phyloP scores from a whole-genome alignment of 768 basidiomycete genomes.

The Cytidiella melzeri region DNA sequence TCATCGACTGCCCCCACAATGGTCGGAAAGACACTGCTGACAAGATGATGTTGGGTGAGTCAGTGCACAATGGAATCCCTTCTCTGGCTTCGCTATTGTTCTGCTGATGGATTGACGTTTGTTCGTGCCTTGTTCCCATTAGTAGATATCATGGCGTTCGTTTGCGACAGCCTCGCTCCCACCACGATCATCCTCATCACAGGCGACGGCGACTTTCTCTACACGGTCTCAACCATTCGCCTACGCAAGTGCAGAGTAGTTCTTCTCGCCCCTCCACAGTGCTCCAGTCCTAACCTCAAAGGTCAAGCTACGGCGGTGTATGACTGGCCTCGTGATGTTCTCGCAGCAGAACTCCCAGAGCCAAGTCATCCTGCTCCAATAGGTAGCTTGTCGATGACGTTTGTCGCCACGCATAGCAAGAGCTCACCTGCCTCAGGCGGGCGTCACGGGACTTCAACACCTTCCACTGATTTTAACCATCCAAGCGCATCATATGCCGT shows the following conservation, averaged over 20 bases:
- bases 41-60: slow-evolving; percentile 45
- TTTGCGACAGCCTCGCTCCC: slow-evolving; percentile 51
- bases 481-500: background rate
- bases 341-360: slow-evolving; percentile 33
- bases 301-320: slow-evolving; percentile 46
- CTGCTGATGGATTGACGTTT: background rate
- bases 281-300: slow-evolving; percentile 38
- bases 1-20: slow-evolving; percentile 26
- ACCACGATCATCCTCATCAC: slow-evolving; percentile 58
- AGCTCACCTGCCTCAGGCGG: background rate
- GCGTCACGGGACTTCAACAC: background rate
- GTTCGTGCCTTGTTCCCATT: slow-evolving; percentile 23
- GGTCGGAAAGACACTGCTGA: slow-evolving; percentile 32
- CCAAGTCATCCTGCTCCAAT: background rate
- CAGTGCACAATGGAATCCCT: background rate
- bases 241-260: slow-evolving; percentile 10
- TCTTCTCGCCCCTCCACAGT: slow-evolving; percentile 31
- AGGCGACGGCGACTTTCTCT: slow-evolving; percentile 62
- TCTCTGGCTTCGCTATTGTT: background rate
- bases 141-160: slow-evolving; percentile 67
- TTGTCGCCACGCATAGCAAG: background rate
- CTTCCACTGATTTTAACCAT: background rate
- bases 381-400: background rate
- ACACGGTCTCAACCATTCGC: slow-evolving; percentile 48
- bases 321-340: slow-evolving; percentile 55